Evolutionary conservation across 139 green algal genomes (phyloP), one percentile per base, ranked within the genome.

Genomic region (Chlorella sp.): DNA sequence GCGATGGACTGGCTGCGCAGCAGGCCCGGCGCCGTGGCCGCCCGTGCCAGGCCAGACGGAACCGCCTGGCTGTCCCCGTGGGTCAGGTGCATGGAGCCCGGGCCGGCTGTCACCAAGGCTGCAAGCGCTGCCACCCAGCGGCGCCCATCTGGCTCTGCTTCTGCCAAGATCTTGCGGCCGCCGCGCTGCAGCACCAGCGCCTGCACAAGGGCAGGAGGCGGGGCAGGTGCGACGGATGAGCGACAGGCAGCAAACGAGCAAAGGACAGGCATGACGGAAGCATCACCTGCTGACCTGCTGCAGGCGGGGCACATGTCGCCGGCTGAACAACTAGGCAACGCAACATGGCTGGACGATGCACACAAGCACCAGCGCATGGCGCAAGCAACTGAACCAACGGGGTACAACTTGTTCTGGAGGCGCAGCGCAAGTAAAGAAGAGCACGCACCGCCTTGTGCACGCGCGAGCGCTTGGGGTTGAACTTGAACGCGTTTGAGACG

Each of bases 401-500:
- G 7, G 60, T 28, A 9, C 23, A 32, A 9, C 60, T 32, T 18
- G 60, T n/a, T n/a, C 60, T 67, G 60, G 20, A 67, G 60, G 30
- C 32, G 12, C 30, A 26, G 13, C 30, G 20, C 16, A 28, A 0
- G 30, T 4, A 39, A 38, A 28, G 3, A 25, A 18, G 0, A 57
- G 67, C 9, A 44, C 74, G 9, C 60, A 87, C 92, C 39, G 75
- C 80, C 70, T 90, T 90, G 85, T 96, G 90, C n/a, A 96, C 85
- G 6, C 84, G 79, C 38, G 67, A 89, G 44, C 88, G 84, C 80
- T 87, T 86, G 67, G 91, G 87, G 85, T 96, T 96, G 90, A 91
- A 96, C 57, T 72, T 82, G 74, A 92, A 88, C 30, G 92, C 93
- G 81, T 96, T 96, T 81, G 38, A 88, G 84, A 81, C 92, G 69